Evolutionary conservation across 148 eudicot genomes (phyloP).

Genomic region (Nepenthes mirabilis): DNA sequence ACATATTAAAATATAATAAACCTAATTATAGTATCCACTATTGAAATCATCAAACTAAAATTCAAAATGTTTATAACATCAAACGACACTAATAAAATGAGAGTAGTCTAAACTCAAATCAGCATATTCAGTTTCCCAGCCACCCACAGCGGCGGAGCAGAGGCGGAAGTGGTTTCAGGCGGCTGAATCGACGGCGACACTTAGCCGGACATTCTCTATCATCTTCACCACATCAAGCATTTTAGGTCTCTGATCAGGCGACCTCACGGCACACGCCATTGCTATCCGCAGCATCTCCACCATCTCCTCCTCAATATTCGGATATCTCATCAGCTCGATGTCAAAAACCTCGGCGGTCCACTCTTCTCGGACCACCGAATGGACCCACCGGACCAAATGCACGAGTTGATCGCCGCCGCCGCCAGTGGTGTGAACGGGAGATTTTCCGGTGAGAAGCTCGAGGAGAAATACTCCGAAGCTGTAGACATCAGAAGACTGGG

Average conservation of each 20-base stretch:
- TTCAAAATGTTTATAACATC: no score
- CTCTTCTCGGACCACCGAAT: constrained; percentile 71
- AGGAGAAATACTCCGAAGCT: constrained; percentile 79
- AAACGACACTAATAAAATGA: constrained; percentile 10
- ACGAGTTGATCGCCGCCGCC: constrained; percentile 57
- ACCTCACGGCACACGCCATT: constrained; percentile 52
- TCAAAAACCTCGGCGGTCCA: constrained; percentile 88
- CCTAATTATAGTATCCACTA: no score
- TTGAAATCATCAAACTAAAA: no score
- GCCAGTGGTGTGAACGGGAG: constrained; percentile 47
- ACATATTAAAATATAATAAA: no score
- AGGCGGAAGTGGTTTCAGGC: no score
- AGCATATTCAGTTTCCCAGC: no score
- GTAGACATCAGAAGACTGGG: constrained; percentile 74
- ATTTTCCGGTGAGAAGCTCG: constrained; percentile 75
- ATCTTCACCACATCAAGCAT: constrained; percentile 54
- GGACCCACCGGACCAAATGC: constrained; percentile 74
- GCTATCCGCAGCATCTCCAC: constrained; percentile 82
- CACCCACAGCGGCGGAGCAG: no score
- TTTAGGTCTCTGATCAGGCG: constrained; percentile 63
- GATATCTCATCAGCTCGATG: constrained; percentile 54
- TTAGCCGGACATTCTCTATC: constrained; percentile 48
- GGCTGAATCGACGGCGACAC: background rate
- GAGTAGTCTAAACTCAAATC: no score
- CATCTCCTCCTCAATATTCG: constrained; percentile 75